Evolutionary conservation across 208 protist genomes (phyloP).

Genomic region (Herpetomonas samuelpessoai): DNA sequence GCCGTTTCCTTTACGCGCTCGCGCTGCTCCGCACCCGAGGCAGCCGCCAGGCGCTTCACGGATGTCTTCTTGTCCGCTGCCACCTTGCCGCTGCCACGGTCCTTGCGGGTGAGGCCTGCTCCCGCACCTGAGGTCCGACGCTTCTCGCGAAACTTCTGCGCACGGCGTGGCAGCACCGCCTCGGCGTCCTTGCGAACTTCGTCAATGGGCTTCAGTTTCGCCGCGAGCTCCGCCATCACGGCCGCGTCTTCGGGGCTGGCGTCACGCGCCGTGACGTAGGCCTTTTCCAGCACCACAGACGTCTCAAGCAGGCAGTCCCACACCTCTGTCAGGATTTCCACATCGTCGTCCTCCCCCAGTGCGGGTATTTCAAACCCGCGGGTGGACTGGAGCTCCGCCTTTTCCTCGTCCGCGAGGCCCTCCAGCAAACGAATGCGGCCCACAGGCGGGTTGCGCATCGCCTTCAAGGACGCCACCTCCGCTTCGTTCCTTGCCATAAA

Average conservation of each 20-base stretch:
- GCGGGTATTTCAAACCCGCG: constrained; percentile 61
- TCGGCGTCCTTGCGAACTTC: constrained; percentile 44
- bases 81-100: too few relatives aligned
- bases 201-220: constrained; percentile 34
- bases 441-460: constrained; percentile 47
- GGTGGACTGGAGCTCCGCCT: constrained; percentile 45
- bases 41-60: constrained; percentile 26
- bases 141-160: constrained; percentile 32
- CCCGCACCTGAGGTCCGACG: constrained; percentile 7
- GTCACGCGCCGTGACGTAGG: constrained; percentile 6
- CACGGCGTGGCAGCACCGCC: constrained; percentile 30
- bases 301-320: constrained; percentile 74
- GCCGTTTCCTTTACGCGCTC: constrained; percentile 32
- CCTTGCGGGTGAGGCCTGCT: too few relatives aligned
- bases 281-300: constrained; percentile 22
- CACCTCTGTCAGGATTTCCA: constrained; percentile 64
- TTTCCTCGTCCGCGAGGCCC: constrained; percentile 43
- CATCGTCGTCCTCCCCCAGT: constrained; percentile 41
- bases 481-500: constrained; percentile 66
- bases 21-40: constrained; percentile 26
- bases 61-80: too few relatives aligned
- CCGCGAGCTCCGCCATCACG: constrained; percentile 25
- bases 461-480: constrained; percentile 47
- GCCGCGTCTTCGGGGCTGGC: not conserved
- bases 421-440: constrained; percentile 72